Evolutionary conservation across 306 rosid species (phyloP).

Genomic region (Begonia fuchsioides): DNA sequence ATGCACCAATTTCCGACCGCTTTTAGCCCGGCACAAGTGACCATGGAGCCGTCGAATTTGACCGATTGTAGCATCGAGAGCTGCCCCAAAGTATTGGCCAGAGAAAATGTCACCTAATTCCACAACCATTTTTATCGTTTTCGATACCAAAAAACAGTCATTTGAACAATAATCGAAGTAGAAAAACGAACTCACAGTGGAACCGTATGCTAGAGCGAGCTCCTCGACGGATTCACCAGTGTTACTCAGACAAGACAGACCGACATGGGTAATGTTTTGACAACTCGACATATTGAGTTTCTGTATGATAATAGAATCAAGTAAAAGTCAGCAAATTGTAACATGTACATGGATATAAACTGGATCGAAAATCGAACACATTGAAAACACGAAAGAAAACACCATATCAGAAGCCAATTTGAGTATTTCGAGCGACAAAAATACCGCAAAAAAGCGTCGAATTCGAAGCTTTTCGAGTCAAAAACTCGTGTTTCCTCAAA

Average conservation of each 20-base stretch:
- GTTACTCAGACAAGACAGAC: slow-evolving; percentile 49
- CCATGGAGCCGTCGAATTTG: slow-evolving; percentile 52
- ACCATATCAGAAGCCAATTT: too few relatives aligned
- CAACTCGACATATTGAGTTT: slow-evolving; percentile 79
- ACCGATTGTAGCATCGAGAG: slow-evolving; percentile 64
- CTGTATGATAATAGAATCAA: slow-evolving; percentile 22
- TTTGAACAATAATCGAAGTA: too few relatives aligned
- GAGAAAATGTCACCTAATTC: slow-evolving; percentile 57
- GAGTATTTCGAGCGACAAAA: too few relatives aligned
- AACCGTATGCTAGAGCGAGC: slow-evolving; percentile 54
- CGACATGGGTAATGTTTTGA: slow-evolving; percentile 49
- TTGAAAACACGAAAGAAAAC: too few relatives aligned
- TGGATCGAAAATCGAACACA: too few relatives aligned
- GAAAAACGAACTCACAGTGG: slow-evolving; percentile 45
- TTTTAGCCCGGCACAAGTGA: slow-evolving; percentile 52
- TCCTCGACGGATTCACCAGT: slow-evolving; percentile 37
- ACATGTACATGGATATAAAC: neutral
- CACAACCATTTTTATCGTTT: slow-evolving; percentile 3
- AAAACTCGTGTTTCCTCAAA: too few relatives aligned
- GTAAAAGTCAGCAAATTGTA: slow-evolving; percentile 9
- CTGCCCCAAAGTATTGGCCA: slow-evolving; percentile 54
- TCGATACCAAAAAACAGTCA: too few relatives aligned
- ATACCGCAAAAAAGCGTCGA: too few relatives aligned
- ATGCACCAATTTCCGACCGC: slow-evolving; percentile 63
- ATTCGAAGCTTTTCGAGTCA: too few relatives aligned